Conservation (phyloP, 345 rosid genomes). For the Angophora floribunda region DNA sequence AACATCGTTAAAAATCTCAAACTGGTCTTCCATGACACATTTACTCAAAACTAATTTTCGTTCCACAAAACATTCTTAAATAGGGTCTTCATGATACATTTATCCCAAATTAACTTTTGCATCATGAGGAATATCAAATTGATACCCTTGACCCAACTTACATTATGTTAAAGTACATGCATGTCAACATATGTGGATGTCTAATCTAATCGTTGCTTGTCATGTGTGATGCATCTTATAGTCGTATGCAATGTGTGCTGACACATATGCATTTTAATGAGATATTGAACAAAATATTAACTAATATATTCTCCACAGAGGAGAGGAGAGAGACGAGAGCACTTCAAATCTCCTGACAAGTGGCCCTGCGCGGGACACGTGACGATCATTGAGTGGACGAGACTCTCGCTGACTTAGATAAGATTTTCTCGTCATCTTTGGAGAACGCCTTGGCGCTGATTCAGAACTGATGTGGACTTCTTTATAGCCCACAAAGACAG, state of each 20-base stretch:
- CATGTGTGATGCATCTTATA: not conserved
- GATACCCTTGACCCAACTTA: not conserved
- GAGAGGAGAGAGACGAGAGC: too few relatives aligned
- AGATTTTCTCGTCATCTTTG: too few relatives aligned
- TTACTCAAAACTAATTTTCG: not conserved
- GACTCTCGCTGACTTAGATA: too few relatives aligned
- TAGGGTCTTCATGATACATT: not conserved
- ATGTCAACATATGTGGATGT: not conserved
- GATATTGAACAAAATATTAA: not conserved
- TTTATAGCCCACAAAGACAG: too few relatives aligned
- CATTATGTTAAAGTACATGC: not conserved
- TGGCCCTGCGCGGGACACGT: too few relatives aligned
- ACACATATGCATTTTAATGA: not conserved
- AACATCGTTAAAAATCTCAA: not conserved
- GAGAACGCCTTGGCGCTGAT: too few relatives aligned
- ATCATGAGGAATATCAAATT: accelerated
- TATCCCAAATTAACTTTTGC: not conserved
- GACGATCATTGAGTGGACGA: too few relatives aligned
- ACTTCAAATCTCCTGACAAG: too few relatives aligned
- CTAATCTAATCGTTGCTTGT: accelerated
- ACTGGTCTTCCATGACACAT: not conserved
- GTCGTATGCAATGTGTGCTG: not conserved
- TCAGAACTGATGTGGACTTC: too few relatives aligned
- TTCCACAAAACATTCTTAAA: not conserved
- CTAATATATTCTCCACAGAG: too few relatives aligned